Evolutionary conservation across 139 green algal species (phyloP), one percentile per base, ranked within the genome.

Genomic region (Gonium pectorale): DNA sequence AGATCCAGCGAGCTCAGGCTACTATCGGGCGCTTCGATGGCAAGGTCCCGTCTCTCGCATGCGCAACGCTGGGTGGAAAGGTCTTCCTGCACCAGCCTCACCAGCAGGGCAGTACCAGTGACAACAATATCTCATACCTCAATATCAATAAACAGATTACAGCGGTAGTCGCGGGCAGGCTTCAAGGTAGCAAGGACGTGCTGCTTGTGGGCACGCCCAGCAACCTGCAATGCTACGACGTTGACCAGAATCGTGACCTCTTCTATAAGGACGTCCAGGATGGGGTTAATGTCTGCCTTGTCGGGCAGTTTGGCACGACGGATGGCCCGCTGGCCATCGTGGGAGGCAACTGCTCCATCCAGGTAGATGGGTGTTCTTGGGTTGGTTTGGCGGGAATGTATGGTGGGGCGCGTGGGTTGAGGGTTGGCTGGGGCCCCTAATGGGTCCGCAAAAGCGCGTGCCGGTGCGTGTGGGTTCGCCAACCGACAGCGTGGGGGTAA

Each of bases 101-200:
- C 64, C 83, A 92, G 21, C 68, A 91, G 67, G 59, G 27, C 24
- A 43, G 46, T 3, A 40, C 41, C 6, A 80, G 17, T 13, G 89
- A 90, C 52, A 84, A 83, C 63, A 49, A 87, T 24, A 88, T 94
- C 43, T 78, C 88, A 1, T 94, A 93, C 46, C 86, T 97, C 26
- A 97, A 95, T 72, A 93, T 96, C 74, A 95, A 95, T 79, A 94
- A 93, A 77, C 70, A 92, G 66, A 92, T 96, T n/a, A 94, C 89
- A 66, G 81, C 89, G 2, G 46, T 97, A 5, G 89, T 86, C 41
- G 80, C 92, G 22, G 89, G 90, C 1, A 29, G 60, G 26, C 80
- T 93, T 4, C 63, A 67, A 5, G 29, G 44, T 9, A 67, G 29
- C 37, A 74, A 83, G 3, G 94, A 97, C 68, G 78, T 95, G 40